phyloP scores from a whole-genome alignment of 164 flowering plant genomes.

The Magnolia officinalis region DNA sequence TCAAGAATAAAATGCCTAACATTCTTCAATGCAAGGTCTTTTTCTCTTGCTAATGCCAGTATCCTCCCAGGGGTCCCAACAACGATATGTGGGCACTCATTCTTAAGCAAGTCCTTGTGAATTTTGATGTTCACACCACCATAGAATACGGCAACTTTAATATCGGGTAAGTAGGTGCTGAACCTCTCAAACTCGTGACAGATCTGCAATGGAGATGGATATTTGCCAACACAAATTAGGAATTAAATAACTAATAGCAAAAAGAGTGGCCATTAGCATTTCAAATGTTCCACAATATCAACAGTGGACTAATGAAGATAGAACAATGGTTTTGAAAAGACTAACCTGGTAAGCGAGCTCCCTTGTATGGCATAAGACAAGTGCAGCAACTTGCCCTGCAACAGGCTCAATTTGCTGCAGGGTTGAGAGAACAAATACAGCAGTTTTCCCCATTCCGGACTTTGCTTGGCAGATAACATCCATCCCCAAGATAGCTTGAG shows the following conservation, averaged over 20 bases:
- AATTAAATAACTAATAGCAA: not conserved
- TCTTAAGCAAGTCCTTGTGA: conserved; percentile 87
- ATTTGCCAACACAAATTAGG: not conserved
- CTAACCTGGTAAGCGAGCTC: conserved; percentile 96
- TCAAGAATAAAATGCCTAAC: conserved; percentile 97
- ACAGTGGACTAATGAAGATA: not conserved
- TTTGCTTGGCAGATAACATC: conserved; percentile 99
- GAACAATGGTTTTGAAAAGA: not conserved
- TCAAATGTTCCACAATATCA: not conserved
- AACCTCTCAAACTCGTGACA: conserved; percentile 97
- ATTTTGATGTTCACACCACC: conserved; percentile 87
- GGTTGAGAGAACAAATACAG: conserved; percentile 90
- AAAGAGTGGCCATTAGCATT: not conserved
- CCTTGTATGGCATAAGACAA: conserved; percentile 95
- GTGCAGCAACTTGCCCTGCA: conserved; percentile 94
- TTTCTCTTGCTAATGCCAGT: conserved; percentile 81
- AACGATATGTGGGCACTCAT: conserved; percentile 96
- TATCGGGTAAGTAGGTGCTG: conserved; percentile 79
- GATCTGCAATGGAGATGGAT: conserved; percentile 40
- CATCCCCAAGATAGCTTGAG: conserved; percentile 98
- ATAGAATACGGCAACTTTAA: conserved; percentile 92
- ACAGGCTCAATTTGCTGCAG: conserved; percentile 92
- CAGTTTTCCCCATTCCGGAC: conserved; percentile 99
- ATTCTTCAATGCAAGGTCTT: conserved; percentile 80
- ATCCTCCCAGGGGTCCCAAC: conserved; percentile 98